A percentile compares a stretch with the other conserved stretches of the same genome.
These are phyloP conservation scores for Apiospora hydei DNA, from an alignment of 2,329 filamentous ascomycete genomes.

Conservation along the genomic window DNA sequence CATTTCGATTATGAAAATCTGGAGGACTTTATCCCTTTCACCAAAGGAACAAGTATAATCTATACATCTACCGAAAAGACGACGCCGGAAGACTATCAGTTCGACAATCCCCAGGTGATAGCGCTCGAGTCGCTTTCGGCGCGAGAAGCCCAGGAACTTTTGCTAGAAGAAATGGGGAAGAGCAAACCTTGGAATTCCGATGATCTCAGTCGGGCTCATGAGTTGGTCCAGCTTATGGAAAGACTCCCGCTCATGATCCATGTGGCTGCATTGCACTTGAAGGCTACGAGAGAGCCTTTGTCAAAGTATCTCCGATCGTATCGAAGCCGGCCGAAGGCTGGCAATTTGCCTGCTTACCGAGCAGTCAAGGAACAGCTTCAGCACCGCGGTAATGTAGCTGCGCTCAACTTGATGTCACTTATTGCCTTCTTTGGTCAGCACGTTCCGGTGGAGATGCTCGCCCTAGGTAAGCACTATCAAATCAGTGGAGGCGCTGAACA, in stretches of 20 bases:
- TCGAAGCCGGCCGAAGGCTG: conserved; percentile 61
- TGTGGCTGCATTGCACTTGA: conserved; percentile 68
- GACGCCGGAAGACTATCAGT: conserved; percentile 61
- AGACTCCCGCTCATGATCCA: conserved; percentile 73
- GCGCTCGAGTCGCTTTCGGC: conserved; percentile 61
- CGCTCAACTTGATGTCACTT: conserved; percentile 69
- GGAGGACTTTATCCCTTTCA: conserved; percentile 69
- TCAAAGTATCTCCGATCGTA: conserved; percentile 67
- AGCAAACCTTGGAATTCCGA: conserved; percentile 59
- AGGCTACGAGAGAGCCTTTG: conserved; percentile 66
- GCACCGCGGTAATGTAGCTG: conserved; percentile 55
- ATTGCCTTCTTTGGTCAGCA: conserved; percentile 71
- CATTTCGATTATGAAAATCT: conserved; percentile 66
- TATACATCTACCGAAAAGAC: conserved; percentile 72
- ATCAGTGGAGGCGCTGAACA: too few species aligned
- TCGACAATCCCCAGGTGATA: conserved; percentile 65
- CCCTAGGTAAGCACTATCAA: conserved; percentile 53
- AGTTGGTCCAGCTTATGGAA: conserved; percentile 69
- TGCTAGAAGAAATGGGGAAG: conserved; percentile 69
- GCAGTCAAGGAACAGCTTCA: conserved; percentile 58
- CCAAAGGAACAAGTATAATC: conserved; percentile 68
- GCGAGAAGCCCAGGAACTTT: conserved; percentile 64
- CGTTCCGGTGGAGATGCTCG: conserved; percentile 71
- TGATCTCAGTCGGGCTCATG: conserved; percentile 63
- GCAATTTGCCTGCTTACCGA: conserved; percentile 54